phyloP scores from a whole-genome alignment of 257 asterid species.

The Gentiana macrophylla region DNA sequence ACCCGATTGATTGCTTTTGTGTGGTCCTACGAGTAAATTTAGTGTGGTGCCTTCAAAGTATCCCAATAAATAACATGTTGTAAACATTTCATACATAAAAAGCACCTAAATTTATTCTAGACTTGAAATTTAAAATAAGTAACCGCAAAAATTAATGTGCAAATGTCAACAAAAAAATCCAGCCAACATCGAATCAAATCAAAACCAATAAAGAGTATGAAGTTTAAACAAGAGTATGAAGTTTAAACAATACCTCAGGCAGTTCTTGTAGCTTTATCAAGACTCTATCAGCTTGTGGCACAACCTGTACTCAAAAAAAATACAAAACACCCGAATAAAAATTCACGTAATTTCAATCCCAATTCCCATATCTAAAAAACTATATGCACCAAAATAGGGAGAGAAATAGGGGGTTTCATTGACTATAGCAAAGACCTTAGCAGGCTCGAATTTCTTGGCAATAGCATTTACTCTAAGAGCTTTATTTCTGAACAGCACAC shows the following conservation, averaged over 20 bases:
- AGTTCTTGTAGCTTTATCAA: conserved; percentile 66
- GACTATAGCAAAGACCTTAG: conserved; percentile 38
- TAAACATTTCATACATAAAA: too few relatives aligned
- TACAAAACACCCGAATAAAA: conserved; percentile 4
- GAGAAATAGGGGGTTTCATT: neutral
- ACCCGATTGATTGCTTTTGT: too few relatives aligned
- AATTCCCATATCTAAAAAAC: neutral
- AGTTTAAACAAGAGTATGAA: neutral
- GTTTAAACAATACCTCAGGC: conserved; percentile 40
- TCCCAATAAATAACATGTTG: too few relatives aligned
- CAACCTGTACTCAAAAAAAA: conserved; percentile 36
- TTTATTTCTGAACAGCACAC: conserved; percentile 19
- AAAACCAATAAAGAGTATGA: neutral
- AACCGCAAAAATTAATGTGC: too few relatives aligned
- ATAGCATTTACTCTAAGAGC: conserved; percentile 54
- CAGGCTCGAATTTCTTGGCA: conserved; percentile 56
- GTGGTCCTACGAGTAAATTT: too few relatives aligned
- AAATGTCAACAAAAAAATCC: too few relatives aligned
- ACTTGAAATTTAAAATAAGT: too few relatives aligned
- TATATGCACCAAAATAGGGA: neutral
- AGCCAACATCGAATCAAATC: neutral
- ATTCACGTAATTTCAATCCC: neutral
- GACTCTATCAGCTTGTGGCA: conserved; percentile 90
- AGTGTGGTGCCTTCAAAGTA: too few relatives aligned
- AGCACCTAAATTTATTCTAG: too few relatives aligned